Conservation (phyloP, 805 yeast species). For the Starmerella powellii region DNA sequence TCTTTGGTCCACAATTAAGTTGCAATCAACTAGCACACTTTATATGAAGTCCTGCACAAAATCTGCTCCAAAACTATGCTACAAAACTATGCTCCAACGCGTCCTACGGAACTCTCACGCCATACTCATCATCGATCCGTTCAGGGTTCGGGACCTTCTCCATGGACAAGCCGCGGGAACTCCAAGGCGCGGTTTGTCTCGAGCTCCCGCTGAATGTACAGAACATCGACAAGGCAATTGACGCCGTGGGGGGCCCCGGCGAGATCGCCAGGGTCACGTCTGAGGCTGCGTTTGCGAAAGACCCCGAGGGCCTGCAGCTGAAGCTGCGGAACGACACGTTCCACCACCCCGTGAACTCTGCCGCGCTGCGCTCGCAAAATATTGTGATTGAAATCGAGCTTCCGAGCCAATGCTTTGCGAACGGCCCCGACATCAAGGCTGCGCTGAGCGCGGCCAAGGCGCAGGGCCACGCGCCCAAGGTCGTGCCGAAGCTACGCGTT, state of each 20-base stretch:
- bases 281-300: slow-evolving; percentile 24
- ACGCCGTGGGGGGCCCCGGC: slow-evolving; percentile 39
- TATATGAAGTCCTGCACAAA: no score
- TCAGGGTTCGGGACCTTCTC: no score
- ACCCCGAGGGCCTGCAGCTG: slow-evolving; percentile 29
- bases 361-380: slow-evolving; percentile 22
- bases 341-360: slow-evolving; percentile 40
- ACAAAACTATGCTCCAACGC: no score
- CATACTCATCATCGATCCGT: no score
- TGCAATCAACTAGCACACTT: no score
- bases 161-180: not conserved
- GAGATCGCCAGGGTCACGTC: slow-evolving; percentile 27
- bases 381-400: slow-evolving; percentile 29
- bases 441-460: slow-evolving; percentile 51
- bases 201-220: slow-evolving; percentile 68
- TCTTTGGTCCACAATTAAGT: no score
- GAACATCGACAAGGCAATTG: slow-evolving; percentile 33
- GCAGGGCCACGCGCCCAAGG: slow-evolving; percentile 31
- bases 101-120: no score
- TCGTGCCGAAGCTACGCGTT: slow-evolving; percentile 54
- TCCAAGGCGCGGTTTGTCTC: slow-evolving; percentile 27
- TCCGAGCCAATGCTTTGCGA: slow-evolving; percentile 24
- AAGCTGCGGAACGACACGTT: slow-evolving; percentile 30
- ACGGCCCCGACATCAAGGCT: slow-evolving; percentile 36
- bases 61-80: no score